Percentiles rank a stretch among this genome's conserved stretches.
These are phyloP conservation scores for Yarrowia yakushimensis DNA, from an alignment of 805 yeast species.

Conservation along the genomic window DNA sequence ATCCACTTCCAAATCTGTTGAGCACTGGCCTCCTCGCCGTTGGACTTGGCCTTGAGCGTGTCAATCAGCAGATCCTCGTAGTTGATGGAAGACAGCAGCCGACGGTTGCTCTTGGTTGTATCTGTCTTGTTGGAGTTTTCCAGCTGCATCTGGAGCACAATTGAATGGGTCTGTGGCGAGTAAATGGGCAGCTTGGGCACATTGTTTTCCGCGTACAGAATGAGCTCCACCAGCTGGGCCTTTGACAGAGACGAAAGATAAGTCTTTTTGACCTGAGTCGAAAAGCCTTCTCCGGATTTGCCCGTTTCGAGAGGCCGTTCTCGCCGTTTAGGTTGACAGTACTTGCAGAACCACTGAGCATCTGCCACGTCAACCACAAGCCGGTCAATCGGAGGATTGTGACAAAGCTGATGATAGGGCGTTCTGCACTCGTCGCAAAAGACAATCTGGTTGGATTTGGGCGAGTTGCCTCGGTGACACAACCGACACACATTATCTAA, in stretches of 20 bases:
- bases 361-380: constrained; percentile 42
- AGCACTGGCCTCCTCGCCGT: constrained; percentile 34
- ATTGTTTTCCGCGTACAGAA: constrained; percentile 40
- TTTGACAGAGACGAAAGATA: constrained; percentile 40
- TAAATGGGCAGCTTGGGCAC: constrained; percentile 41
- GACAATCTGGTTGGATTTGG: constrained; percentile 39
- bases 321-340: constrained; percentile 39
- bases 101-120: constrained; percentile 9
- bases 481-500: constrained; percentile 37
- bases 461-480: constrained; percentile 41
- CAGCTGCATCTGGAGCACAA: constrained; percentile 38
- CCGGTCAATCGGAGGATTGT: constrained; percentile 41
- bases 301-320: constrained; percentile 42
- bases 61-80: constrained; percentile 39
- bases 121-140: constrained; percentile 29
- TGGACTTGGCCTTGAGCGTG: constrained; percentile 36
- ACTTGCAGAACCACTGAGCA: constrained; percentile 42
- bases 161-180: constrained; percentile 39
- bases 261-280: constrained; percentile 40
- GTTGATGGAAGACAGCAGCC: constrained; percentile 21
- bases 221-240: constrained; percentile 42
- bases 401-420: constrained; percentile 43
- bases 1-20: constrained; percentile 35
- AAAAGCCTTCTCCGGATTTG: constrained; percentile 36
- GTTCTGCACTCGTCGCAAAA: constrained; percentile 43